phyloP scores from a whole-genome alignment of 192 early-diverging fungal genomes.

The Coemansia sp. region DNA sequence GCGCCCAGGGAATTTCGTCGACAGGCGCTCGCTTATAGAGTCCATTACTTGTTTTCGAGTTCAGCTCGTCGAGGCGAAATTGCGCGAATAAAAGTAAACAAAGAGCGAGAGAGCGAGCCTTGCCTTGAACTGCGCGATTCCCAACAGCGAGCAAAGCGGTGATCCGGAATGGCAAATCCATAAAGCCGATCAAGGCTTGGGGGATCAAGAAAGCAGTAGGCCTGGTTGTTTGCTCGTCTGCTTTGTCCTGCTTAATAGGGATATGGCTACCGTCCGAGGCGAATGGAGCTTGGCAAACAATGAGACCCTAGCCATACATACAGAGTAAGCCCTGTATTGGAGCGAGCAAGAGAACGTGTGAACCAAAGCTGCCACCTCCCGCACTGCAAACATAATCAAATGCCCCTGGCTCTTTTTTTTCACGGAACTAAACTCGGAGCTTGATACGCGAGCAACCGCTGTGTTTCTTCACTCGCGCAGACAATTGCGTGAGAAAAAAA shows the following conservation, averaged over 20 bases:
- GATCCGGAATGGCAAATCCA: no score
- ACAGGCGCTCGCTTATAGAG: constrained; percentile 61
- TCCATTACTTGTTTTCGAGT: not conserved
- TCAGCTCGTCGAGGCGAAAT: not conserved
- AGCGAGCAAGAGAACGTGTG: not conserved
- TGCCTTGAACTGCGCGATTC: no score
- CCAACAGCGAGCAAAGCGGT: no score
- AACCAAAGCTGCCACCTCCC: not conserved
- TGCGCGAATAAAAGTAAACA: not conserved
- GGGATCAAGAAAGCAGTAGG: no score
- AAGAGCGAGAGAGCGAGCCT: not conserved
- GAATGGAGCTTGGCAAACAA: not conserved
- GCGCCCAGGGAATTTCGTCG: constrained; percentile 46
- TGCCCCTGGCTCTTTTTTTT: not conserved
- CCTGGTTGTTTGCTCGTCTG: no score
- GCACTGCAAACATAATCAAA: not conserved
- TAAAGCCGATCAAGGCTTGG: no score
- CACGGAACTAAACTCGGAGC: not conserved
- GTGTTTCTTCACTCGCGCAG: not conserved
- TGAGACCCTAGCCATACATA: not conserved
- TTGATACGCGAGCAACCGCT: not conserved
- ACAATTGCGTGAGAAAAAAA: constrained; percentile 1
- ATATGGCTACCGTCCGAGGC: no score
- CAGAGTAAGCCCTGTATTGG: no score
- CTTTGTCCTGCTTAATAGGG: no score